Evolutionary conservation across 331 rosid species (phyloP), one percentile per base, ranked within the genome.

Genomic region (Pyracantha coccinea): DNA sequence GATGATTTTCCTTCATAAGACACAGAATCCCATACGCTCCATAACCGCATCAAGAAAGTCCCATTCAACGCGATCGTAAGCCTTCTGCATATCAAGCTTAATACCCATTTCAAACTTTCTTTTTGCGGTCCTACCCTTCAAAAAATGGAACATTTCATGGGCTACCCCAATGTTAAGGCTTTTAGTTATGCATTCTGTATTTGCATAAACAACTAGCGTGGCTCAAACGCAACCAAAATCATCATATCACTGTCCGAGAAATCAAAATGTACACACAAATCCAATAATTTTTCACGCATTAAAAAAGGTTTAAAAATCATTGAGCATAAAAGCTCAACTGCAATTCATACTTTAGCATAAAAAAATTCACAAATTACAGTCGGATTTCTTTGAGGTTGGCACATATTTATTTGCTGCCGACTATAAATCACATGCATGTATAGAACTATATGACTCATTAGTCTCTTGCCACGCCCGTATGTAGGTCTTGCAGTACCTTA

Each of bases 191-290:
- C 45, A 58, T 55, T 61, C 7, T 67, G 23, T 55, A 64, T 63
- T 57, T 72, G 44, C 75, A 77, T 54, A 54, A 32, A 69, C 12
- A 69, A 66, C 44, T 83, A 66, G 54, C 91, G 84, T 90, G 76
- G 66, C 68, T 78, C 79, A 59, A 80, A 90, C 90, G 93, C 87
- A 67, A 80, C 77, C 68, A 16, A 66, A 32, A 61, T 69, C 81
- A 85, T 88, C 84, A 86, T 88, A 41, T 11, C 47, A 11, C 47
- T 82, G 63, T 52, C 27, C 41, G 52, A 29, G 78, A 63, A 72
- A 69, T 73, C 79, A 50, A 74, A 77, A 28, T 24, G 50, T 71
- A 64, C 68, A 59, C 47, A 79, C 19, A 64, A 60, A 70, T 41
- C 64, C 74, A 84, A 84, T 82, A 81, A 84, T 84, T 72, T 67